Conservation (phyloP, 2,329 filamentous ascomycete species). For the Septoria petroselini region DNA sequence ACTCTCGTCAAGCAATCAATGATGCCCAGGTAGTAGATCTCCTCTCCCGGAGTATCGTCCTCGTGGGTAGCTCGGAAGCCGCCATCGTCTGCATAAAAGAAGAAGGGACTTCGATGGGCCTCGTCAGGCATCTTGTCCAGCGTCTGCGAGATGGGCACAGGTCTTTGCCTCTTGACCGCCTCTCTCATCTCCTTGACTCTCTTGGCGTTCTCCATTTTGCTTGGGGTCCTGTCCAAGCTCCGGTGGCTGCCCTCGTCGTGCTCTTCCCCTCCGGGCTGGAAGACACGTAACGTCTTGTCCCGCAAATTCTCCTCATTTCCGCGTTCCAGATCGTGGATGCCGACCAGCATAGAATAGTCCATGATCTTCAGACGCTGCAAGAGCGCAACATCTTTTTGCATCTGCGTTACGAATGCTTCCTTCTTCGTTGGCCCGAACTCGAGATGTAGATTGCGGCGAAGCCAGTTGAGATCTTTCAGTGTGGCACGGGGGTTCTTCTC, state of each 20-base stretch:
- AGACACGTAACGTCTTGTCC: conserved; percentile 86
- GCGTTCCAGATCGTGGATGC: conserved; percentile 83
- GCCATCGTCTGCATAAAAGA: conserved; percentile 92
- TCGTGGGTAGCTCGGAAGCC: conserved; percentile 92
- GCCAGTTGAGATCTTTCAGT: conserved; percentile 94
- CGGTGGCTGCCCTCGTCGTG: conserved; percentile 38
- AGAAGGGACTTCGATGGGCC: conserved; percentile 66
- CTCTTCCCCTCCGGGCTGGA: conserved; percentile 75
- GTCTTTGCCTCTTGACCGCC: conserved; percentile 88
- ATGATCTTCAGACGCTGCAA: conserved; percentile 90
- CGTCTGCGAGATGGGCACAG: conserved; percentile 84
- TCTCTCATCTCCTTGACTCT: conserved; percentile 89
- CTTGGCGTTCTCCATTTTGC: conserved; percentile 84
- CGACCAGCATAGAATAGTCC: conserved; percentile 95
- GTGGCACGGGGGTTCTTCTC: conserved; percentile 88
- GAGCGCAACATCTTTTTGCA: conserved; percentile 80
- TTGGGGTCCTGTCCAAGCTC: conserved; percentile 77
- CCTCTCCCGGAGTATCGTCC: conserved; percentile 76
- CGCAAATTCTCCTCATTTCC: conserved; percentile 94
- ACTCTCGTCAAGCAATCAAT: conserved; percentile 98
- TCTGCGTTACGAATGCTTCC: conserved; percentile 80
- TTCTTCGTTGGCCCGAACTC: conserved; percentile 90
- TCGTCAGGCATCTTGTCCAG: conserved; percentile 83
- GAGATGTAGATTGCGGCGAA: conserved; percentile 77
- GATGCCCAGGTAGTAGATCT: conserved; percentile 96